These are phyloP conservation scores for Diplotaxis tenuifolia DNA, from an alignment of 345 rosid genomes.

Conservation along the genomic window DNA sequence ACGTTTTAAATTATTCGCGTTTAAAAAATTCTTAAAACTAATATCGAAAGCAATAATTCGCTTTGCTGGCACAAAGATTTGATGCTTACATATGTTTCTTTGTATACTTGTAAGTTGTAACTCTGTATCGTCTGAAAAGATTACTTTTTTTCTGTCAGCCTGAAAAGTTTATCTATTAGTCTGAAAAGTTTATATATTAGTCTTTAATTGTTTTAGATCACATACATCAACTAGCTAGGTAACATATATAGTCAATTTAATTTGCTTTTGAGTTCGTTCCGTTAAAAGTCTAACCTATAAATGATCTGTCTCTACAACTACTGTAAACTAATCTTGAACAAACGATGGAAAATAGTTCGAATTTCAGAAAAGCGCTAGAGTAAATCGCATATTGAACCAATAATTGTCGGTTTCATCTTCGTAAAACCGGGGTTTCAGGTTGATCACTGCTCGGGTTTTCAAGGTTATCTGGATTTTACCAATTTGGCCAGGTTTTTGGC, in stretches of 20 bases:
- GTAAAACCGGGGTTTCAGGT: no score
- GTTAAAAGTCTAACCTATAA: neutral
- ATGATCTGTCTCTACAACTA: neutral
- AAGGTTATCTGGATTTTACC: no score
- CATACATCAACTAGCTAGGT: neutral
- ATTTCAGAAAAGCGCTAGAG: neutral
- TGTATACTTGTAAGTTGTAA: neutral
- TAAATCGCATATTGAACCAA: neutral
- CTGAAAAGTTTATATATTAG: neutral
- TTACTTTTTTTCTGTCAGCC: no score
- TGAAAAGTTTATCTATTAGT: no score
- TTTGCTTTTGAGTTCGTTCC: neutral
- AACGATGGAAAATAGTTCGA: no score
- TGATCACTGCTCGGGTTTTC: neutral
- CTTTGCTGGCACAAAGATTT: slow-evolving; percentile 29
- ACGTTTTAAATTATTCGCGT: slow-evolving; percentile 2
- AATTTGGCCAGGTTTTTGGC: no score
- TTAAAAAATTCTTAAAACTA: slow-evolving; percentile 5
- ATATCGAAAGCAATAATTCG: slow-evolving; percentile 17
- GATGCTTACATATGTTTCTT: slow-evolving; percentile 26
- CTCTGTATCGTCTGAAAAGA: no score
- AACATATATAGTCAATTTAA: neutral
- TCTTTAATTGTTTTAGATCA: neutral
- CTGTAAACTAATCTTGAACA: neutral
- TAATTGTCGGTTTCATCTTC: neutral